These are phyloP conservation scores for Perkinsus marinus DNA, from an alignment of 169 alveolate genomes.

Conservation along the genomic window DNA sequence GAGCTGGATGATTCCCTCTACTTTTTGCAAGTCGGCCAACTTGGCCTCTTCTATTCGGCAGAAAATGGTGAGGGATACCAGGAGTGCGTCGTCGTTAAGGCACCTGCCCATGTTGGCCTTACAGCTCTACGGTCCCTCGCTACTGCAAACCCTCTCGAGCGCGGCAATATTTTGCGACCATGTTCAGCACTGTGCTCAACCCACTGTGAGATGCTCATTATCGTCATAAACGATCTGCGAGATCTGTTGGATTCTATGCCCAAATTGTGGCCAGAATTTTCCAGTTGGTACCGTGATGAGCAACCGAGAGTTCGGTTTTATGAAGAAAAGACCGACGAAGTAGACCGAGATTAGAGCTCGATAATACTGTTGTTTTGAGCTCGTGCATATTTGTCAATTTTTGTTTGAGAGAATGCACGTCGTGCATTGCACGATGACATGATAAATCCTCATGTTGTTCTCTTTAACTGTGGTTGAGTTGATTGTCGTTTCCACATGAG, in stretches of 20 bases:
- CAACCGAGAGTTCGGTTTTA: neutral
- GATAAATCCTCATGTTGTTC: too few species aligned
- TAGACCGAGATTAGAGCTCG: too few species aligned
- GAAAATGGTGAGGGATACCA: neutral
- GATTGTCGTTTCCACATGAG: too few species aligned
- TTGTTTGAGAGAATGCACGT: too few species aligned
- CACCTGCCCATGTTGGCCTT: neutral
- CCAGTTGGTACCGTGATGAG: neutral
- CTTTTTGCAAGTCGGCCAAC: neutral
- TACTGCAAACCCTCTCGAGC: neutral
- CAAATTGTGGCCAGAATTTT: neutral
- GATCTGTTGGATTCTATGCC: neutral
- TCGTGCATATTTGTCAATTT: too few species aligned
- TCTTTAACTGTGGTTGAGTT: too few species aligned
- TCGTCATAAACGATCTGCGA: neutral
- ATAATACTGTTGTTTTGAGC: too few species aligned
- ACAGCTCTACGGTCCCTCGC: neutral
- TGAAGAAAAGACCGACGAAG: neutral
- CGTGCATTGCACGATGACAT: too few species aligned
- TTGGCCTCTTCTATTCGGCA: neutral
- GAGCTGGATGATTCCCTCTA: neutral
- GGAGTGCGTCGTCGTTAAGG: neutral
- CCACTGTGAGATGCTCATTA: neutral
- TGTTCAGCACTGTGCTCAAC: neutral
- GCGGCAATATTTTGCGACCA: neutral